These are phyloP conservation scores for Boletus pseudo-olivaceus DNA, from an alignment of 768 basidiomycete genomes.

Conservation along the genomic window DNA sequence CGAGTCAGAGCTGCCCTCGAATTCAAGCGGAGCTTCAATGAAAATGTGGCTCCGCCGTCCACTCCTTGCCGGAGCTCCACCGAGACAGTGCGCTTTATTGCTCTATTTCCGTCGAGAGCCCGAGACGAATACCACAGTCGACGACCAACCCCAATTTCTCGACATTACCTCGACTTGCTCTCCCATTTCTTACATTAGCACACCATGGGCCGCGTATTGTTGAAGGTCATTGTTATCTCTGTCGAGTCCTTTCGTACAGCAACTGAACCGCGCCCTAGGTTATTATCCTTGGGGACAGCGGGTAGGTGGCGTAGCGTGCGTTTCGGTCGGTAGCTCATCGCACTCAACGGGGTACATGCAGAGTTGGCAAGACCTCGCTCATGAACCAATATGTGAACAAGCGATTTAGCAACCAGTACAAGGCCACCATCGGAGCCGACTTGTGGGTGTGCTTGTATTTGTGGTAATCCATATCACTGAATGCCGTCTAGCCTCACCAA, in stretches of 20 bases:
- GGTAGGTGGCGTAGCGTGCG: slow-evolving; percentile 46
- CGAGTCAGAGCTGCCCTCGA: not conserved
- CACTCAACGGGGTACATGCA: slow-evolving; percentile 28
- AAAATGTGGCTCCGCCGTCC: slow-evolving; percentile 11
- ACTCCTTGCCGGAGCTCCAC: slow-evolving; percentile 19
- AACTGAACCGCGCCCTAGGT: slow-evolving; percentile 51
- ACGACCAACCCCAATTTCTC: not conserved
- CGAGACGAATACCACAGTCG: slow-evolving; percentile 12
- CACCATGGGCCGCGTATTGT: slow-evolving; percentile 78
- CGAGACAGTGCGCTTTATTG: slow-evolving; percentile 10
- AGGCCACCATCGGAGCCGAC: slow-evolving; percentile 97
- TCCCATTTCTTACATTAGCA: not conserved
- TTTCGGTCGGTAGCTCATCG: slow-evolving; percentile 8
- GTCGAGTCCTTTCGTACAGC: not conserved
- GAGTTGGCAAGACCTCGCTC: slow-evolving; percentile 98
- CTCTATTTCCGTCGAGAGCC: not conserved
- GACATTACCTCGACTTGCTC: not conserved
- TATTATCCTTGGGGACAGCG: slow-evolving; percentile 98
- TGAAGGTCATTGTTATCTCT: slow-evolving; percentile 56
- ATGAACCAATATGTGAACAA: slow-evolving; percentile 99
- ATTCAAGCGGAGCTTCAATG: slow-evolving; percentile 29
- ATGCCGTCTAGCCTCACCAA: slow-evolving; percentile 72
- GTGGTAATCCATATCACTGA: slow-evolving; percentile 7
- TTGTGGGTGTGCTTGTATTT: slow-evolving; percentile 56
- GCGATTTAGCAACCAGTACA: slow-evolving; percentile 99